These are phyloP conservation scores for Eucalyptus paniculata DNA, from an alignment of 345 rosid species.

Conservation along the genomic window DNA sequence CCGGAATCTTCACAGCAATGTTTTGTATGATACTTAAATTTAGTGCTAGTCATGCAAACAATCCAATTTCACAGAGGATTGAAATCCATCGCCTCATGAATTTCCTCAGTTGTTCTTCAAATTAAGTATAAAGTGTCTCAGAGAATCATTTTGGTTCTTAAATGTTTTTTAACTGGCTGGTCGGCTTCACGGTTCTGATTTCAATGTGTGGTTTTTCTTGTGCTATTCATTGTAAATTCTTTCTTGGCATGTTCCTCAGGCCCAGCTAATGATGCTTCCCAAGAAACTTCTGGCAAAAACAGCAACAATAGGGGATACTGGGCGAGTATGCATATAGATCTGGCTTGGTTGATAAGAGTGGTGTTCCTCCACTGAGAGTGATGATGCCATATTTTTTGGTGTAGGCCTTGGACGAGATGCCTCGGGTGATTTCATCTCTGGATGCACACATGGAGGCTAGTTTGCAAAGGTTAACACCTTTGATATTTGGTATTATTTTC, in stretches of 20 bases:
- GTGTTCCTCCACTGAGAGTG: neutral
- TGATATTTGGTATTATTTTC: neutral
- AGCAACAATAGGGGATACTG: constrained; percentile 56
- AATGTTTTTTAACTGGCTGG: neutral
- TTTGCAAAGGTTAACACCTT: constrained; percentile 37
- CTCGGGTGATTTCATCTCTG: constrained; percentile 54
- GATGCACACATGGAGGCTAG: constrained; percentile 78
- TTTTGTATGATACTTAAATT: neutral
- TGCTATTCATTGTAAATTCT: neutral
- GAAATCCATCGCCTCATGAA: neutral
- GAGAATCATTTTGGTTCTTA: neutral
- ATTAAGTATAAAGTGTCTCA: neutral
- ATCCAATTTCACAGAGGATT: neutral
- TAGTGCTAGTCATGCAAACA: neutral
- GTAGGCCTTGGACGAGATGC: constrained; percentile 69
- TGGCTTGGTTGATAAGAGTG: neutral
- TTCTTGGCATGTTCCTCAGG: constrained; percentile 6
- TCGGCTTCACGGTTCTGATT: neutral
- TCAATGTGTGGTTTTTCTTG: neutral
- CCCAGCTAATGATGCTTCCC: constrained; percentile 56
- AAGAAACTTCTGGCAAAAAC: constrained; percentile 67
- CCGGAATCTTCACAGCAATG: neutral
- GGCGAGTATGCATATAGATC: constrained; percentile 30
- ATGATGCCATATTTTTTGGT: neutral
- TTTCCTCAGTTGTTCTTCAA: neutral